Evolutionary conservation across 352 stramenopile genomes (phyloP).

Genomic region (Globisporangium megalacanthum): DNA sequence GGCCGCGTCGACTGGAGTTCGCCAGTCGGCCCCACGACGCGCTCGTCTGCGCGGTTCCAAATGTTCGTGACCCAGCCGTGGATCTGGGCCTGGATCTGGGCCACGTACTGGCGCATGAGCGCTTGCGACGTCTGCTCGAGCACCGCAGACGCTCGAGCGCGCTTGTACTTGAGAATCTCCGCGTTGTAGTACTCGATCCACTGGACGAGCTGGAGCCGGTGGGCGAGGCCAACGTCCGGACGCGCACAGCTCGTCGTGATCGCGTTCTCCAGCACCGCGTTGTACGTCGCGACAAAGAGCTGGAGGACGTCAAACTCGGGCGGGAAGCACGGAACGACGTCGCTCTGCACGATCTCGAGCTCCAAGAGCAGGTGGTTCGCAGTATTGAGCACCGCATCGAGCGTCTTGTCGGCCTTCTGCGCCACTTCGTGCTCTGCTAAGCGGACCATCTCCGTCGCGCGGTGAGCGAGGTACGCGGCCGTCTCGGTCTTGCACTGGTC

Average conservation of each 20-base stretch:
- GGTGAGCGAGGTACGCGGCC: constrained; percentile 38
- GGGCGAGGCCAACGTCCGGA: constrained; percentile 58
- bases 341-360: constrained; percentile 67
- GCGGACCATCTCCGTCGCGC: constrained; percentile 62
- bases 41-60: constrained; percentile 77
- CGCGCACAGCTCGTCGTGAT: constrained; percentile 57
- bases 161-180: constrained; percentile 83
- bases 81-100: constrained; percentile 74
- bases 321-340: constrained; percentile 70
- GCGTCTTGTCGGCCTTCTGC: constrained; percentile 44
- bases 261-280: constrained; percentile 55
- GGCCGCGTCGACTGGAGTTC: constrained; percentile 71
- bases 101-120: constrained; percentile 70
- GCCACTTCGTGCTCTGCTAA: constrained; percentile 43
- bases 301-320: constrained; percentile 72
- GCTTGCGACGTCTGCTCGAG: constrained; percentile 61
- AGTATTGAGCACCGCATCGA: constrained; percentile 53
- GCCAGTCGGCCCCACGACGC: constrained; percentile 43
- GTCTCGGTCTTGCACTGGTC: constrained; percentile 67
- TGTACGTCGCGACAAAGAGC: constrained; percentile 80
- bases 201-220: constrained; percentile 77
- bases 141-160: constrained; percentile 56
- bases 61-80: constrained; percentile 84
- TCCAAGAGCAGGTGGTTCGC: constrained; percentile 78
- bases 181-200: constrained; percentile 89